These are phyloP conservation scores for Skeletonema grethae DNA, from an alignment of 108 stramenopile genomes.

Conservation along the genomic window DNA sequence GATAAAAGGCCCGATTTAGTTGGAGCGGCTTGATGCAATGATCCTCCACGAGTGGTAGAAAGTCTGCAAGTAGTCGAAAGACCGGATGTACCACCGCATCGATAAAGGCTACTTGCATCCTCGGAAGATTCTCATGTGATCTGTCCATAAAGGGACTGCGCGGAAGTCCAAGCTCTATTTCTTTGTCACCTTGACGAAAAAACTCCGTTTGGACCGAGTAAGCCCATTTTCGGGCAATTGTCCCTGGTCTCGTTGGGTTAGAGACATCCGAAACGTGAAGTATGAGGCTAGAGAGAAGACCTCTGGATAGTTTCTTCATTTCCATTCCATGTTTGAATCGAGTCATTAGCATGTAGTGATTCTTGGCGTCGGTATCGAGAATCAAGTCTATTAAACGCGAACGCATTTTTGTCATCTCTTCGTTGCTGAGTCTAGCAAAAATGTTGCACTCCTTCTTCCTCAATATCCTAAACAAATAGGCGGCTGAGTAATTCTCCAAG, in stretches of 20 bases:
- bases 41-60: conserved; percentile 44
- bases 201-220: conserved; percentile 54
- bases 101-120: conserved; percentile 56
- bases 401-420: conserved; percentile 46
- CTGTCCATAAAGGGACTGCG: conserved; percentile 49
- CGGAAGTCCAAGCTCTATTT: conserved; percentile 35
- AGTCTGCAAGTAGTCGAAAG: conserved; percentile 47
- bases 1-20: conserved; percentile 55
- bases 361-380: conserved; percentile 58
- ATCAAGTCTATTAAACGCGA: conserved; percentile 52
- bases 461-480: conserved; percentile 54
- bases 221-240: conserved; percentile 49
- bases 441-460: conserved; percentile 49
- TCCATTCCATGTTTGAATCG: conserved; percentile 58
- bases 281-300: conserved; percentile 55
- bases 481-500: conserved; percentile 71
- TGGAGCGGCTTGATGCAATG: conserved; percentile 49
- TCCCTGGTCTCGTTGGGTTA: conserved; percentile 48
- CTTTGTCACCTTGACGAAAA: conserved; percentile 57
- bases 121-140: conserved; percentile 52
- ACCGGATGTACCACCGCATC: conserved; percentile 53
- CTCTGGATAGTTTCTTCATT: conserved; percentile 52
- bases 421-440: conserved; percentile 40
- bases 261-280: conserved; percentile 55
- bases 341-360: conserved; percentile 50